A percentile compares a stretch with the other conserved stretches of the same genome.
phyloP scores from a whole-genome alignment of 179 eudicot genomes.

The Silene vulgaris region DNA sequence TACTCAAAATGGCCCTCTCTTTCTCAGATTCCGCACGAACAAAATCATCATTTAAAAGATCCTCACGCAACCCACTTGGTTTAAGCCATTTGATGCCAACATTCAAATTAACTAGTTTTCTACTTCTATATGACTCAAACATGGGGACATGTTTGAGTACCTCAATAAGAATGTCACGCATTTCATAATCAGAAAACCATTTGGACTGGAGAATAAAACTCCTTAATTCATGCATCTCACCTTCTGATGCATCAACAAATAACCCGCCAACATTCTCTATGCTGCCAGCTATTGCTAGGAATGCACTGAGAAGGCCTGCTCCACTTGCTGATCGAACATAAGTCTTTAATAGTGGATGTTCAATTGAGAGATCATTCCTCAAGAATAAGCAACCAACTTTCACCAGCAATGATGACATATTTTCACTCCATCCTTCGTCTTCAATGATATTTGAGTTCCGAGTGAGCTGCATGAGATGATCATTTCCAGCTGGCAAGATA shows the following conservation, averaged over 20 bases:
- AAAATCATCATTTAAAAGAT: slow-evolving; percentile 85
- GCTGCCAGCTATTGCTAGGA: slow-evolving; percentile 55
- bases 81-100: slow-evolving; percentile 70
- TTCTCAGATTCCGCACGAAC: slow-evolving; percentile 79
- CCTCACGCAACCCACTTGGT: slow-evolving; percentile 72
- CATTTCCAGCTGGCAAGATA: slow-evolving; percentile 79
- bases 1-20: slow-evolving; percentile 67
- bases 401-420: slow-evolving; percentile 71
- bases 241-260: slow-evolving; percentile 73
- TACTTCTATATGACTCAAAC: slow-evolving; percentile 80
- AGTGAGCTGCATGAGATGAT: slow-evolving; percentile 69
- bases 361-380: slow-evolving; percentile 59
- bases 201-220: slow-evolving; percentile 92
- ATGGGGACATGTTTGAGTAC: slow-evolving; percentile 74
- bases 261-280: slow-evolving; percentile 53
- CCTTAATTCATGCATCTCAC: slow-evolving; percentile 84
- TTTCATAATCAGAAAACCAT: slow-evolving; percentile 73
- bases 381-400: slow-evolving; percentile 81
- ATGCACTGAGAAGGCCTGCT: slow-evolving; percentile 70
- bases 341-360: slow-evolving; percentile 61
- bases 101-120: slow-evolving; percentile 62
- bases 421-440: slow-evolving; percentile 99
- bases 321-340: slow-evolving; percentile 88
- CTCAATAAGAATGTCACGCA: slow-evolving; percentile 50
- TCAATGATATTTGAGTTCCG: slow-evolving; percentile 78